phyloP scores from a whole-genome alignment of 208 protist species.

The Blechomonas ayalai region DNA sequence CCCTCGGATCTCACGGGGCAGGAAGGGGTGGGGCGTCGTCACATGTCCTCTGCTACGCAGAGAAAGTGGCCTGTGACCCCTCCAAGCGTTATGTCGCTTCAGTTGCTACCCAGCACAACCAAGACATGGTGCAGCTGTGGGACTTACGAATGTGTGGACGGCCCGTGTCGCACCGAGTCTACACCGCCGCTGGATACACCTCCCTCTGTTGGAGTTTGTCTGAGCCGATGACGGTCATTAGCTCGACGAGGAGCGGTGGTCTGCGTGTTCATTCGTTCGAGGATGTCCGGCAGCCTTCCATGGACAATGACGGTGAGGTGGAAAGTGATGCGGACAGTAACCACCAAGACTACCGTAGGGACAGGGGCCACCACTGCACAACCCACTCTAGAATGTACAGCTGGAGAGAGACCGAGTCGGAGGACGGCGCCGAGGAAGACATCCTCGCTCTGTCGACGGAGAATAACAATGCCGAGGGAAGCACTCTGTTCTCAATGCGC shows the following conservation, averaged over 20 bases:
- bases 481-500: background rate
- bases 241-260: conserved; percentile 30
- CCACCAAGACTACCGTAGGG: too few species aligned
- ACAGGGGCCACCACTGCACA: too few species aligned
- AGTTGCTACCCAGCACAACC: conserved; percentile 18
- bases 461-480: too few species aligned
- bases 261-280: conserved; percentile 36
- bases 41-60: conserved; percentile 38
- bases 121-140: conserved; percentile 71
- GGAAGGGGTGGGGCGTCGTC: background rate
- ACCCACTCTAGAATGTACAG: too few species aligned
- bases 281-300: background rate
- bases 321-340: too few species aligned
- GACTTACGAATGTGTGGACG: conserved; percentile 47
- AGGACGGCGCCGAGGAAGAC: too few species aligned
- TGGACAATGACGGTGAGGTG: background rate
- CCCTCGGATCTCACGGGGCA: background rate
- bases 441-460: too few species aligned
- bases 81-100: conserved; percentile 52
- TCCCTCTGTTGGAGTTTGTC: conserved; percentile 47
- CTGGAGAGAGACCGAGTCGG: too few species aligned
- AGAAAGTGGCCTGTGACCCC: conserved; percentile 54
- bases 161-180: conserved; percentile 19
- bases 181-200: conserved; percentile 35
- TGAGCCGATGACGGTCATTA: conserved; percentile 30